Base-by-base conservation (phyloP, 192 early-diverging fungal genomes). In the Lunasporangiospora selenospora region DNA sequence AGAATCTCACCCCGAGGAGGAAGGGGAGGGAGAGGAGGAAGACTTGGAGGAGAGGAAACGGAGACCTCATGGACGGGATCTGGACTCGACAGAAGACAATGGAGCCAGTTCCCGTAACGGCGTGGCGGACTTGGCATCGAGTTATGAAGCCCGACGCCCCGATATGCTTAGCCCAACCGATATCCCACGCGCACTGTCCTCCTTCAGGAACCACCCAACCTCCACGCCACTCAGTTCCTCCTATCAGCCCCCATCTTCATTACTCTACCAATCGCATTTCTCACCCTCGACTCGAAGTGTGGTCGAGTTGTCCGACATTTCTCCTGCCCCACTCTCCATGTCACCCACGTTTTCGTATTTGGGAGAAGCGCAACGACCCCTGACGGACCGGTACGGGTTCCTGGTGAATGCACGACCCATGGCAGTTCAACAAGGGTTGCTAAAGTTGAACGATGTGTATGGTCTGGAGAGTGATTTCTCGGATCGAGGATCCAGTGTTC, bases 381-480 rank as follows among this genome's bases (percentile, higher is more conserved):
- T 73, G 11, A 73, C 69, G 34, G 69, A 73, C 37, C 53, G 69
- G 39, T 73, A 73, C 39, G 69, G 69, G 8, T 73, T 73, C 34
- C 31, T 73, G 19, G 60, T 73, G 7, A 57, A 73, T 53, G 69
- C 69, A 10, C 38, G 69, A 13, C 55, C 69, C 2, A 63, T 73
- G 69, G 69, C 69, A 2, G 60, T 73, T 21, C 69, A 73, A 16
- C 69, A 73, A 26, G 69, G 69, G 1, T 15, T 73, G 3, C 37
- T 73, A 43, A 73, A 63, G 37, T 24, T 73, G 48, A 73, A 53
- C 10, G 60, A 73, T 8, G 44, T 50, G 4, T 45, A 70, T 42
- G 58, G 57, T n/a, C n/a, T n/a, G n/a, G n/a, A n/a, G n/a, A n/a
- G n/a, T n/a, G n/a, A n/a, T n/a, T n/a, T n/a, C n/a, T n/a, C n/a